Conservation (phyloP, 1,139 yeast genomes). For the Suhomyces bribrorum region DNA sequence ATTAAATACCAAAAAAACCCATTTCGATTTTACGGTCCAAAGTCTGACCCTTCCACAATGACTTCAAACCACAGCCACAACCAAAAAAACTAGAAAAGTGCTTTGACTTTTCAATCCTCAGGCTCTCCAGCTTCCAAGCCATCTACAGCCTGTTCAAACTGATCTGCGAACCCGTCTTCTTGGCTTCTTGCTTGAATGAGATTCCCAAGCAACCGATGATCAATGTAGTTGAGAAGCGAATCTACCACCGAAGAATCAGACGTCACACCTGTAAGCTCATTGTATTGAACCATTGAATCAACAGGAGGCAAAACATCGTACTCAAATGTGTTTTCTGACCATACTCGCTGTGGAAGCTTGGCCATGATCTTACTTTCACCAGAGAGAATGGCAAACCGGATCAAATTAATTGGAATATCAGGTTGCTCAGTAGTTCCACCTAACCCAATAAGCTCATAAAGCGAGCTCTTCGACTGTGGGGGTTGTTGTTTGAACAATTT, state of each 20-base stretch:
- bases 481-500: constrained; percentile 28
- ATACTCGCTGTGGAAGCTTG: constrained; percentile 59
- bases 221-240: constrained; percentile 28
- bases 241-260: constrained; percentile 27
- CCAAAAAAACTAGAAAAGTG: too few relatives aligned
- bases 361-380: constrained; percentile 74
- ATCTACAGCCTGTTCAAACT: too few relatives aligned
- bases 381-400: constrained; percentile 67
- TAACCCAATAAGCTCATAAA: constrained; percentile 22
- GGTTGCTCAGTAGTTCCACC: constrained; percentile 7
- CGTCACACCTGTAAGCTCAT: constrained; percentile 29
- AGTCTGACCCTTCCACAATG: too few relatives aligned
- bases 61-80: too few relatives aligned
- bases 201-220: constrained; percentile 36
- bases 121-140: too few relatives aligned
- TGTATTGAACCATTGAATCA: constrained; percentile 28
- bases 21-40: too few relatives aligned
- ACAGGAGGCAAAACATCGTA: constrained; percentile 71
- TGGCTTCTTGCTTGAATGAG: constrained; percentile 35
- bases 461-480: constrained; percentile 14
- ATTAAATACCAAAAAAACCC: too few relatives aligned
- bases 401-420: constrained; percentile 55
- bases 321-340: constrained; percentile 66
- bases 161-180: constrained; percentile 30
- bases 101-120: too few relatives aligned